Conservation (phyloP, 2,329 filamentous ascomycete genomes). For the Periconia digitata region DNA sequence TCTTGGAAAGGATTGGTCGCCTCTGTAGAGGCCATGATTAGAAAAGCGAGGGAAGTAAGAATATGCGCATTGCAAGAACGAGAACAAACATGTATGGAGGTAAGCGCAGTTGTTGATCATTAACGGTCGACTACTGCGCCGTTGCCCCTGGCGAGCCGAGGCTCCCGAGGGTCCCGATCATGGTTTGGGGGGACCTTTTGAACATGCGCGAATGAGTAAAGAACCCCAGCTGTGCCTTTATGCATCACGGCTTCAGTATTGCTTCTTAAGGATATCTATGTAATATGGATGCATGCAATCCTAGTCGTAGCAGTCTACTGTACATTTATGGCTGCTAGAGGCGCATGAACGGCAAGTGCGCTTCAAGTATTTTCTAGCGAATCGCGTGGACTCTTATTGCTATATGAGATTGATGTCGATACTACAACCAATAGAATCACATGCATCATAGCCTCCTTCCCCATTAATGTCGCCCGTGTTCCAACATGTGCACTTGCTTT, state of each 20-base stretch:
- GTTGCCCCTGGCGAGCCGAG: background rate
- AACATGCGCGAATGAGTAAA: too few relatives aligned
- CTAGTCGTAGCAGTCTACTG: too few relatives aligned
- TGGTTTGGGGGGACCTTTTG: too few relatives aligned
- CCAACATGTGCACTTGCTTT: background rate
- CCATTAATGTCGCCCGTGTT: background rate
- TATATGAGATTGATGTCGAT: background rate
- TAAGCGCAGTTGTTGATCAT: background rate
- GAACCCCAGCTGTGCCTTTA: too few relatives aligned
- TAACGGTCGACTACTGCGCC: background rate
- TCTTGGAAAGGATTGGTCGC: constrained; percentile 35
- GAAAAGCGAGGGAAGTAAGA: constrained; percentile 3
- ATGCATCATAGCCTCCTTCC: background rate
- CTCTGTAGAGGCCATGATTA: constrained; percentile 27
- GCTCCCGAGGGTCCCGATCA: background rate
- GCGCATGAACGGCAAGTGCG: too few relatives aligned
- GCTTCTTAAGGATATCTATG: too few relatives aligned
- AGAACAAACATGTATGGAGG: background rate
- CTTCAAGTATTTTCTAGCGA: background rate
- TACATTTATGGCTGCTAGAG: too few relatives aligned
- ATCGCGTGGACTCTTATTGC: background rate
- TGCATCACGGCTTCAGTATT: too few relatives aligned
- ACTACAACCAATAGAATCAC: background rate
- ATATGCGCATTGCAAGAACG: background rate
- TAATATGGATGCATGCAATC: too few relatives aligned